Evolutionary conservation across 495 filamentous ascomycete genomes (phyloP), one percentile per base, ranked within the genome.

Genomic region (Podospora bellae-mahoneyi): DNA sequence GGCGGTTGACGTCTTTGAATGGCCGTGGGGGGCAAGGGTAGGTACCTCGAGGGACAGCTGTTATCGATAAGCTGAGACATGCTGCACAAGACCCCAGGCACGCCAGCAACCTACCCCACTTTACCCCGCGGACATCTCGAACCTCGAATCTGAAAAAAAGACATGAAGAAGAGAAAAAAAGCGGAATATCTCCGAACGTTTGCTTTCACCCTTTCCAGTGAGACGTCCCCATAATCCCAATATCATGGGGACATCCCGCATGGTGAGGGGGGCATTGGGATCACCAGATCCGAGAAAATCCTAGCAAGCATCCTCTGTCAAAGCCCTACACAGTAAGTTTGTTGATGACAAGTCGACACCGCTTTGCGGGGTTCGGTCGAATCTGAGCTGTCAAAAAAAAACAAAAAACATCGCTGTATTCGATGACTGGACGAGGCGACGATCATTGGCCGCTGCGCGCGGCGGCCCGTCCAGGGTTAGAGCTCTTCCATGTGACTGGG

Each of bases 1-100:
- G 61, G 61, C 61, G 61, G 27, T 63, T 63, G 61, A 63, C 61
- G 32, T 63, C 61, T 63, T 63, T 20, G 61, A 32, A 32, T 44
- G 61, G 61, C 34, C 61, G 61, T 63, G 61, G 61, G 61, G 61
- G 61, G 61, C 34, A 23, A 39, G 30, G 28, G 30, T 27, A 19
- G 10, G 13, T 27, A 19, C 30, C 61, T 48, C 61, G 28, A 63
- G 23, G 59, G 23, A 32, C 27, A 10, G 1, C 28, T 26, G 20
- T 61, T 61, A 63, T 63, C 61, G 61, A 63, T 63, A 63, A 63
- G 61, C n/a, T n/a, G 19, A 20, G 61, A 53, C 16, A 48, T 6
- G 10, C 9, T 58, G 55, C 54, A 32, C 30, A 32, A 32, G 3
- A 32, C 4, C 4, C 30, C 30, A 32, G 30, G 30, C 30, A 4